Conservation (phyloP, 2,329 filamentous ascomycete genomes). For the Purpureocillium takamizusanense region DNA sequence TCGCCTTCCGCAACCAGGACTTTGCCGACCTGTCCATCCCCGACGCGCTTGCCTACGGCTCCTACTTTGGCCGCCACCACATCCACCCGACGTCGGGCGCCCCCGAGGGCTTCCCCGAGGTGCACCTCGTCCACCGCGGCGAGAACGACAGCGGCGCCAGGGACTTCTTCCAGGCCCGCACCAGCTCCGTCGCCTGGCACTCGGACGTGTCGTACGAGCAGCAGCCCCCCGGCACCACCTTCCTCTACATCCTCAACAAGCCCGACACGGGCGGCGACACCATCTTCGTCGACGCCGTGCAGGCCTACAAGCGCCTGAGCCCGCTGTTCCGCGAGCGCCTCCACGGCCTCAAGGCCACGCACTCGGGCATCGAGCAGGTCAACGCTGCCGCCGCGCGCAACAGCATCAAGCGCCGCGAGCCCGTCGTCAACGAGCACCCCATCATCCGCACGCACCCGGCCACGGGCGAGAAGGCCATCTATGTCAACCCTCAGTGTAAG, state of each 20-base stretch:
- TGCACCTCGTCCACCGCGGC: slow-evolving; percentile 71
- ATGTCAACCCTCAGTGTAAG: slow-evolving; percentile 75
- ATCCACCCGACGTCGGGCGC: slow-evolving; percentile 73
- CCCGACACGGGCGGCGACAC: slow-evolving; percentile 78
- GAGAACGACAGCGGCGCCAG: slow-evolving; percentile 38
- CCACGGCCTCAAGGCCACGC: slow-evolving; percentile 71
- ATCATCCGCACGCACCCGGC: slow-evolving; percentile 72
- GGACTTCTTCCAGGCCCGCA: slow-evolving; percentile 57
- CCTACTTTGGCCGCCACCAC: slow-evolving; percentile 74
- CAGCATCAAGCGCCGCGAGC: slow-evolving; percentile 65
- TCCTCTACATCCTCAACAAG: slow-evolving; percentile 78
- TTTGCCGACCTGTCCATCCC: slow-evolving; percentile 61
- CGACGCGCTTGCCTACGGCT: slow-evolving; percentile 58
- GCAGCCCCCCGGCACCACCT: slow-evolving; percentile 84
- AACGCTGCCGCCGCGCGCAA: slow-evolving; percentile 57
- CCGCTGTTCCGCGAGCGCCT: slow-evolving; percentile 71
- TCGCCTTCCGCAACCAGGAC: slow-evolving; percentile 70
- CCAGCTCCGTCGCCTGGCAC: slow-evolving; percentile 82
- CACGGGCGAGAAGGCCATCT: slow-evolving; percentile 78
- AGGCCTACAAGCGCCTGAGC: slow-evolving; percentile 74
- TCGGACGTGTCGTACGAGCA: slow-evolving; percentile 80
- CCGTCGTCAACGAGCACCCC: slow-evolving; percentile 66
- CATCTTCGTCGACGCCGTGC: slow-evolving; percentile 68
- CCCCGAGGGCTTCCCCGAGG: slow-evolving; percentile 62
- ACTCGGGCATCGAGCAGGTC: slow-evolving; percentile 77